phyloP scores from a whole-genome alignment of 306 rosid species.

The Vigna angularis region DNA sequence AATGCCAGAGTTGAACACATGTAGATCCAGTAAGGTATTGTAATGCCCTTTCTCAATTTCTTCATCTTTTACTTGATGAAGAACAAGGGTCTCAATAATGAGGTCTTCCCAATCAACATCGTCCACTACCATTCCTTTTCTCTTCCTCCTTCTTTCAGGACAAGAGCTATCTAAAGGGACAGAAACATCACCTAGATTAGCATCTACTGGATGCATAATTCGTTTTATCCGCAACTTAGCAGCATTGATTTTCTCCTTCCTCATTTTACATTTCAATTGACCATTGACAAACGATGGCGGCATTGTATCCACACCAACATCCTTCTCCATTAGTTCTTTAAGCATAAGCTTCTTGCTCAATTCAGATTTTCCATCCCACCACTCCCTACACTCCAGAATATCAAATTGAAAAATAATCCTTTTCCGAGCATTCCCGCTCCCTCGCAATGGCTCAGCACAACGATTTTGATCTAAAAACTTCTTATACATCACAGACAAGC shows the following conservation, averaged over 20 bases:
- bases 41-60: constrained; percentile 85
- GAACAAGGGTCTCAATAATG: constrained; percentile 74
- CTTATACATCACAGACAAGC: not conserved
- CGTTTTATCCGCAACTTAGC: constrained; percentile 5
- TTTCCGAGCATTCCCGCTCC: not conserved
- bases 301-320: constrained; percentile 13
- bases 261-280: constrained; percentile 20
- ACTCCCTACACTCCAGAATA: constrained; percentile 12
- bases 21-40: constrained; percentile 63
- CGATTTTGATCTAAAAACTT: not conserved
- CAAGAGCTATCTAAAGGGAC: not conserved
- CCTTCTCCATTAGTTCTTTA: not conserved
- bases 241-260: constrained; percentile 7
- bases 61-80: constrained; percentile 70
- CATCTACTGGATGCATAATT: not conserved
- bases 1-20: constrained; percentile 64
- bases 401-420: not conserved
- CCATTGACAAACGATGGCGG: constrained; percentile 3
- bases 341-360: constrained; percentile 12
- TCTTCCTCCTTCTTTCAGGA: constrained; percentile 57
- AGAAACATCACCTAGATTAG: not conserved
- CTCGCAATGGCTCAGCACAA: too few relatives aligned
- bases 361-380: constrained; percentile 23
- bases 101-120: constrained; percentile 82
- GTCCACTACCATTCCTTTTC: constrained; percentile 47